Conservation (phyloP, 129 eudicot genomes). For the Helianthus tuberosus region DNA sequence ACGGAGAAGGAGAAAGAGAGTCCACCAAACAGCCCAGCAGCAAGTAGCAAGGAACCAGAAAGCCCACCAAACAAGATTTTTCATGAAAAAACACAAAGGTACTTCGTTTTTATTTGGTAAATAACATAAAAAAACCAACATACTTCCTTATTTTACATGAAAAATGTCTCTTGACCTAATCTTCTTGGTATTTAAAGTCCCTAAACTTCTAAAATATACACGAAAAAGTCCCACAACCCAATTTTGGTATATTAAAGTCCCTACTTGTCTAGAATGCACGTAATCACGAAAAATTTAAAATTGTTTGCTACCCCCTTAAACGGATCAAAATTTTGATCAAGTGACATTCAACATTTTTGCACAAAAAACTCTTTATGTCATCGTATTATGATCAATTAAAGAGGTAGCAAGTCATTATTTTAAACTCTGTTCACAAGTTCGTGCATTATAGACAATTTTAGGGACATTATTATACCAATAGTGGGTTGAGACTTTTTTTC, state of each 20-base stretch:
- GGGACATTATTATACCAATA: not conserved
- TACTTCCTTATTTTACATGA: not conserved
- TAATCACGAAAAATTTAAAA: not conserved
- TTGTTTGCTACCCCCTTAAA: not conserved
- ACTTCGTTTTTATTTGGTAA: not conserved
- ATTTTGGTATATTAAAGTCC: not conserved
- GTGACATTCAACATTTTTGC: not conserved
- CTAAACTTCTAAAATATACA: not conserved
- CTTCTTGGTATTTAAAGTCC: constrained; percentile 3
- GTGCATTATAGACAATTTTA: not conserved
- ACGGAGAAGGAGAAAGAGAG: constrained; percentile 15
- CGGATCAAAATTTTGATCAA: not conserved
- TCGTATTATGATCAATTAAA: not conserved
- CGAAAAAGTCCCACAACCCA: not conserved
- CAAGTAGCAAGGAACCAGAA: constrained; percentile 46
- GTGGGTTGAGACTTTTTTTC: not conserved
- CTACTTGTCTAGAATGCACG: constrained; percentile 2
- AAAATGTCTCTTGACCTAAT: not conserved
- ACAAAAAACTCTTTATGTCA: not conserved
- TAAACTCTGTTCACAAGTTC: not conserved
- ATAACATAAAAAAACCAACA: not conserved
- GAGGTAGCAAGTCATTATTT: not conserved
- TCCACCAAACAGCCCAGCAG: constrained; percentile 65
- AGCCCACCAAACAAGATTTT: constrained; percentile 51
- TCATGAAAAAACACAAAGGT: constrained; percentile 58